Conservation (phyloP, 148 eudicot species). For the Spergularia bocconei region DNA sequence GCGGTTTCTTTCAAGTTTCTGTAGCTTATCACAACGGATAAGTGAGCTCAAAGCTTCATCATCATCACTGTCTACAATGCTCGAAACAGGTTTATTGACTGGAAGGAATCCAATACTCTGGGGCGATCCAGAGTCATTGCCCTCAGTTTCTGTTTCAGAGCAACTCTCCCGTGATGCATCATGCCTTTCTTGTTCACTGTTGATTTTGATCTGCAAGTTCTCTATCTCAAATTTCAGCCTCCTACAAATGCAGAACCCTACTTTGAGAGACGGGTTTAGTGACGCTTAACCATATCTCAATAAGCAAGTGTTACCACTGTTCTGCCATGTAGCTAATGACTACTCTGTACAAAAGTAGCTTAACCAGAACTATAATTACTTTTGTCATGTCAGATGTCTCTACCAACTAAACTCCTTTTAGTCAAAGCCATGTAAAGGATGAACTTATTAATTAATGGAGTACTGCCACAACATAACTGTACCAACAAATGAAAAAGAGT, state of each 20-base stretch:
- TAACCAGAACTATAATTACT: background rate
- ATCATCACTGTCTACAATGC: conserved; percentile 37
- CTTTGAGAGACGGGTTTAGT: background rate
- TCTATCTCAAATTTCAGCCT: conserved; percentile 55
- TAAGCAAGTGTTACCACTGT: too few species aligned
- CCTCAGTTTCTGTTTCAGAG: conserved; percentile 82
- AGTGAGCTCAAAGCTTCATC: conserved; percentile 52
- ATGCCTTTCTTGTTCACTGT: conserved; percentile 35
- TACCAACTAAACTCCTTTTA: background rate
- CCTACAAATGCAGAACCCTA: conserved; percentile 39
- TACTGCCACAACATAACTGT: background rate
- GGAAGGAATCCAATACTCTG: conserved; percentile 29
- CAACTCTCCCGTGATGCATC: conserved; percentile 46
- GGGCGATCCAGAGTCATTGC: conserved; percentile 43
- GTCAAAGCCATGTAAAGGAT: background rate
- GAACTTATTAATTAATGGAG: background rate
- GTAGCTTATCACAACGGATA: conserved; percentile 25
- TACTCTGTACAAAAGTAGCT: background rate
- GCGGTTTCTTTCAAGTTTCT: conserved; percentile 32
- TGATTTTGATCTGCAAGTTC: conserved; percentile 43
- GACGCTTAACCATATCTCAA: background rate
- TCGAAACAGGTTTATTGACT: conserved; percentile 25
- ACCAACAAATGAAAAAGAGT: background rate
- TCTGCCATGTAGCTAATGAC: background rate
- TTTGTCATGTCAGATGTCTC: background rate